Percentiles rank a stretch among this genome's conserved stretches.
These are phyloP conservation scores for Eucalyptus paniculata DNA, from an alignment of 345 rosid genomes.

Conservation along the genomic window DNA sequence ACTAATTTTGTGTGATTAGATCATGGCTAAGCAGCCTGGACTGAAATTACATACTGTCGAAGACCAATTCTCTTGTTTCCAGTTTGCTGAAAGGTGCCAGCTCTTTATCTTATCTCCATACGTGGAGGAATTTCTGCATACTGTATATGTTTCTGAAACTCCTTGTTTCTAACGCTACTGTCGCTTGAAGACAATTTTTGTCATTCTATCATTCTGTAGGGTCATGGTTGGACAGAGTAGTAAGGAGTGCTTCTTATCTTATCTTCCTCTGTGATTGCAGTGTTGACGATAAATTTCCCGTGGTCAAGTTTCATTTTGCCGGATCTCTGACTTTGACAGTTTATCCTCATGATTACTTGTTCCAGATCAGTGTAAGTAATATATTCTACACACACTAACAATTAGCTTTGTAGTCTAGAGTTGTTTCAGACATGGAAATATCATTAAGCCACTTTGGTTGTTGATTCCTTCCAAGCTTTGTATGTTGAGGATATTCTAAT, in stretches of 20 bases:
- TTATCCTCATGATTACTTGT: conserved; percentile 21
- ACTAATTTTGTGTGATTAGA: neutral
- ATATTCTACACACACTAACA: neutral
- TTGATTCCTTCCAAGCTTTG: neutral
- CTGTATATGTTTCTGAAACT: neutral
- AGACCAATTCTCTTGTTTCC: conserved; percentile 12
- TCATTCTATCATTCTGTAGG: neutral
- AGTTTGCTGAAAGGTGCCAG: conserved; percentile 9
- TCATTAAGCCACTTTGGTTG: neutral
- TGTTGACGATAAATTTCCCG: conserved; percentile 18
- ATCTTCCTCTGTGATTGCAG: conserved; percentile 3
- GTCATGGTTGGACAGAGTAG: neutral
- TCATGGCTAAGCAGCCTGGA: conserved; percentile 5
- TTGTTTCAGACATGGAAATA: neutral
- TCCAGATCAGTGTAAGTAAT: conserved; percentile 12
- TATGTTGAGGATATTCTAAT: neutral
- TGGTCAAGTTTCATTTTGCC: conserved; percentile 11
- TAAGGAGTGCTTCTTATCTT: neutral
- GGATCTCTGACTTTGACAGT: conserved; percentile 13
- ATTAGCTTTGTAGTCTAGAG: neutral
- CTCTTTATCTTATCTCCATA: neutral
- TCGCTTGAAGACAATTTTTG: neutral
- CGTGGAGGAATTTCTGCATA: neutral
- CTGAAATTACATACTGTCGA: conserved; percentile 6
- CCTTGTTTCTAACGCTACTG: neutral